Evolutionary conservation across 1,284 basidiomycete species (phyloP), one percentile per base, ranked within the genome.

Genomic region (Polyporus tsugae): DNA sequence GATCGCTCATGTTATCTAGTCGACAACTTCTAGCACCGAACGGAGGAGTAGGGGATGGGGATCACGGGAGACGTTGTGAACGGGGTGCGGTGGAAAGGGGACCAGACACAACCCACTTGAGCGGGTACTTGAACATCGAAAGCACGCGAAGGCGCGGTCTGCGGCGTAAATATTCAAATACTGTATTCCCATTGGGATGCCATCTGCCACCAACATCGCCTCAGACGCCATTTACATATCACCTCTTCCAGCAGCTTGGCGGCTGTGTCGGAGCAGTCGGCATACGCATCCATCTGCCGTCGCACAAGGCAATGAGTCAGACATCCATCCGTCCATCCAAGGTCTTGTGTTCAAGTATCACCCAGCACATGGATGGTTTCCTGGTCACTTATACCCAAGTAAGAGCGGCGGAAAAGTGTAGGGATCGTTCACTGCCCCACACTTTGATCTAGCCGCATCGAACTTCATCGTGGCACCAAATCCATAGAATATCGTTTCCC

Each of bases 201-300:
- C 62, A 70, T 67, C 65, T 70, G 69, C 49, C 62, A 61, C 17
- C 22, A 35, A 68, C 71, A 72, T 72, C 62, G 71, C 68, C 71
- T 67, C 67, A 62, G 60, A 64, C 66, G 68, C 55, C 71, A 68
- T 68, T 53, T 4, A 63, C 46, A 19, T 25, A 66, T 49, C 64
- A 17, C 58, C 33, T 64, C 25, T 35, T 67, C 46, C 46, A 13
- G 46, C 46, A 65, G 65, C 39, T 15, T 70, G 65, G 60, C 64
- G 62, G 60, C n/a, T 66, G 55, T n/a, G 22, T 19, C 55, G 38
- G 22, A 13, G 19, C 9, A 57, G 15, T 57, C 38, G 38, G 57
- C 58, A 39, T 9, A 38, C 35, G 17, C 55, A 38, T 35, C 33
- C 1, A 58, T 11, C 58, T 52, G 25, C n/a, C 57, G 38, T 39